Percentiles rank a stretch among this genome's conserved stretches.
Evolutionary conservation across 352 stramenopile genomes (phyloP).

Genomic region (Thalassiosira sp.): DNA sequence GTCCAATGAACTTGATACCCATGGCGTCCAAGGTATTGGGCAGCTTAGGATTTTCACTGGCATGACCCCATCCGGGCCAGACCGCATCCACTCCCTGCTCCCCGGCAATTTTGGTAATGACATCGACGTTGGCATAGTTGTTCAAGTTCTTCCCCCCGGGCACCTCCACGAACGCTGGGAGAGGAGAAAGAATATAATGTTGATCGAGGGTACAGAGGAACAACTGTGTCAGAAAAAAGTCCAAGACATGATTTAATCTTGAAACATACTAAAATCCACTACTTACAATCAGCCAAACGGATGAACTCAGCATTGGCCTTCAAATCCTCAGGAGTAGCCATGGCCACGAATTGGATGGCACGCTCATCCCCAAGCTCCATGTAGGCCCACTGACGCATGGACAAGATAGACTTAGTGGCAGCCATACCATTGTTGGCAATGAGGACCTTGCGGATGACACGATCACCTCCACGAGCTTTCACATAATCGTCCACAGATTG

Average conservation of each 20-base stretch:
- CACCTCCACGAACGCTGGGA: constrained; percentile 89
- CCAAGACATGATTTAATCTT: no score
- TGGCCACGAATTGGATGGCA: constrained; percentile 97
- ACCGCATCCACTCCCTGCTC: constrained; percentile 86
- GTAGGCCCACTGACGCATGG: constrained; percentile 93
- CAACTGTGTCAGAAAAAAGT: no score
- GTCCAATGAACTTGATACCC: constrained; percentile 98
- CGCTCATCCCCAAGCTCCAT: constrained; percentile 85
- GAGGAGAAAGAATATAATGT: no score
- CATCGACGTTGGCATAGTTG: constrained; percentile 99
- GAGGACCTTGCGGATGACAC: constrained; percentile 84
- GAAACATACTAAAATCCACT: no score
- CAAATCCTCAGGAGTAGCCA: constrained; percentile 99
- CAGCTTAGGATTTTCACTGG: constrained; percentile 96
- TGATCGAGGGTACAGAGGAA: no score
- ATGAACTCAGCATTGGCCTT: constrained; percentile 95
- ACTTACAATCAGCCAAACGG: constrained; percentile 97
- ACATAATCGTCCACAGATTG: constrained; percentile 85
- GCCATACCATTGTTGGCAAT: constrained; percentile 99
- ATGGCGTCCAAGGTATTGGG: constrained; percentile 88
- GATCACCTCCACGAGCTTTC: constrained; percentile 77
- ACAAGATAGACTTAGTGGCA: constrained; percentile 98
- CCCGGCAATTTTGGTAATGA: constrained; percentile 93
- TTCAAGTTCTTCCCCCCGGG: constrained; percentile 98
- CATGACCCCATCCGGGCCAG: constrained; percentile 96